Conservation (phyloP, 768 basidiomycete species). For the Tephrocybe sp. region DNA sequence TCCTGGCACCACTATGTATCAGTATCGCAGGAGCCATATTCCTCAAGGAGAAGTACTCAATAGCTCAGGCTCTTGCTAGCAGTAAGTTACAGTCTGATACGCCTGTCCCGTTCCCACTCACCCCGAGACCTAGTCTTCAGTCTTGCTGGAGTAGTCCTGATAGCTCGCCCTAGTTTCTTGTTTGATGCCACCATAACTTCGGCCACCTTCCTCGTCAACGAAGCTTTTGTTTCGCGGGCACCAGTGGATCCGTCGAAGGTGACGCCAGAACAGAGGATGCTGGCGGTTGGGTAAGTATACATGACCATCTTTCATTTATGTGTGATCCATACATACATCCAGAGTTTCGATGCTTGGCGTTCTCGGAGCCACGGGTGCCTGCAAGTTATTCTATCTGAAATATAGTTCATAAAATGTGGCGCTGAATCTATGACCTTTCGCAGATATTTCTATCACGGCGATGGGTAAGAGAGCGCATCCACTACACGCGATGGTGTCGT, state of each 20-base stretch:
- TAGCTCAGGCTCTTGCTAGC: constrained; percentile 52
- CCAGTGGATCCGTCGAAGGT: constrained; percentile 28
- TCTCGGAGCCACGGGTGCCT: constrained; percentile 62
- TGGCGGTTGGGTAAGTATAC: constrained; percentile 16
- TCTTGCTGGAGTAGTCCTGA: constrained; percentile 75
- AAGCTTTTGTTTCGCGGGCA: constrained; percentile 14
- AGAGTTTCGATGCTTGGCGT: constrained; percentile 47
- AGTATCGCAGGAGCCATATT: constrained; percentile 62
- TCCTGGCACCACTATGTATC: constrained; percentile 68
- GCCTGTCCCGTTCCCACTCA: not conserved
- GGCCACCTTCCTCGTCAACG: not conserved
- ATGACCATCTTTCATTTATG: not conserved
- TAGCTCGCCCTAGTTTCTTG: constrained; percentile 74
- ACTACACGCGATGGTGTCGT: constrained; percentile 69
- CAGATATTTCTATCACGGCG: constrained; percentile 37
- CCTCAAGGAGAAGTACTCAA: constrained; percentile 58
- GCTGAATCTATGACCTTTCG: not conserved
- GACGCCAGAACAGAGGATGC: constrained; percentile 42
- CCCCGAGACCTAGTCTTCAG: constrained; percentile 46
- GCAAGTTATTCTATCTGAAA: constrained; percentile 42
- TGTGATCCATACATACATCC: not conserved
- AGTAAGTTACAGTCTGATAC: constrained; percentile 24
- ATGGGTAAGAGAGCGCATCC: constrained; percentile 79
- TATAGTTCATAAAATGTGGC: too few relatives aligned
- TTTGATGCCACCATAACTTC: constrained; percentile 37